phyloP scores from a whole-genome alignment of 2,329 filamentous ascomycete genomes.

The Fusarium ambrosium region DNA sequence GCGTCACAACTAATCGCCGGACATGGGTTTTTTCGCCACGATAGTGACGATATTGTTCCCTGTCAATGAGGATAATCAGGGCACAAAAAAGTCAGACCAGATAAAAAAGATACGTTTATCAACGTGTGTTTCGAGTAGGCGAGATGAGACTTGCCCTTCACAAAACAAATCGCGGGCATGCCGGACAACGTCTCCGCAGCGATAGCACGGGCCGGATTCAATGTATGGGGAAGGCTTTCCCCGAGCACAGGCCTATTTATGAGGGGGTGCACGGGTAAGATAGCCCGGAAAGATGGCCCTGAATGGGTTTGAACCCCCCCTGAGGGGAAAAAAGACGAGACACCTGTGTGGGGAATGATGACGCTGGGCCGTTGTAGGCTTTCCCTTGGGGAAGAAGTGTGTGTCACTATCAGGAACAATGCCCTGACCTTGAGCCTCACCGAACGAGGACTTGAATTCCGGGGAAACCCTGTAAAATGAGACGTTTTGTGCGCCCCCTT shows the following conservation, averaged over 20 bases:
- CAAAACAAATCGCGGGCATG: background rate
- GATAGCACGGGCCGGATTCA: background rate
- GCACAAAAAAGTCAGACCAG: background rate
- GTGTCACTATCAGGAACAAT: background rate
- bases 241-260: constrained; percentile 6
- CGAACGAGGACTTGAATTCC: constrained; percentile 1
- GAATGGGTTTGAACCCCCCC: background rate
- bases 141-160: background rate
- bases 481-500: background rate
- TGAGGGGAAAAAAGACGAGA: background rate
- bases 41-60: background rate
- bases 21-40: background rate
- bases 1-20: background rate
- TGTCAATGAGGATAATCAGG: background rate
- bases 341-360: background rate
- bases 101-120: background rate
- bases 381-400: background rate
- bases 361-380: background rate
- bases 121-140: background rate
- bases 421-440: background rate
- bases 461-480: background rate
- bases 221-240: constrained; percentile 3
- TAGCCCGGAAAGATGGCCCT: background rate
- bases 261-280: background rate
- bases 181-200: background rate